A percentile compares a stretch with the other conserved stretches of the same genome.
These are phyloP conservation scores for Mortierella claussenii DNA, from an alignment of 192 early-diverging fungal genomes.

Conservation along the genomic window DNA sequence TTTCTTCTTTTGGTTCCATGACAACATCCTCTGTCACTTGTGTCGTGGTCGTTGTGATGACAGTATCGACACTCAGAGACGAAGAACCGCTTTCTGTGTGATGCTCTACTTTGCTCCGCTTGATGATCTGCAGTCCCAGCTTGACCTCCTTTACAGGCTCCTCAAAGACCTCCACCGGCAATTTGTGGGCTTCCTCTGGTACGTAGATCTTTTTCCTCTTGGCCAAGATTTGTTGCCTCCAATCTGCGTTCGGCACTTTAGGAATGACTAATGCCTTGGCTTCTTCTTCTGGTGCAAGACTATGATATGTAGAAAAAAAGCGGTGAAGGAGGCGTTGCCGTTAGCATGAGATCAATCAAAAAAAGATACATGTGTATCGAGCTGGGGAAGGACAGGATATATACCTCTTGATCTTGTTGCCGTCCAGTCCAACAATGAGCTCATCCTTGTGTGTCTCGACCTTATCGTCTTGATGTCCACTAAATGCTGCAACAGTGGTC, in stretches of 20 bases:
- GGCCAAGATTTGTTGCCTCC: conserved; percentile 45
- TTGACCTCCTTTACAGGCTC: conserved; percentile 7
- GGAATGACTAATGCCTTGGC: conserved; percentile 55
- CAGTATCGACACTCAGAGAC: neutral
- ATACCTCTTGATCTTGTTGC: conserved; percentile 58
- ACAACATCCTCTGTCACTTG: conserved; percentile 7
- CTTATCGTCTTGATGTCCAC: conserved; percentile 50
- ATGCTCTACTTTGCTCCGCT: conserved; percentile 27
- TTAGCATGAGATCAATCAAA: too few species aligned
- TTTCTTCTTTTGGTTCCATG: conserved; percentile 31
- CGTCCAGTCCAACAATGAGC: conserved; percentile 58
- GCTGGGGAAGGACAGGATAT: neutral
- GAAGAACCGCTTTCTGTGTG: neutral
- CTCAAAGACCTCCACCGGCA: conserved; percentile 4
- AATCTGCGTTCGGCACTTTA: conserved; percentile 56
- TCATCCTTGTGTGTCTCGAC: conserved; percentile 45
- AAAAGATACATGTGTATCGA: too few species aligned
- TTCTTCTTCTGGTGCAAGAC: conserved; percentile 47
- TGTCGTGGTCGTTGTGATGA: neutral
- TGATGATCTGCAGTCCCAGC: conserved; percentile 53
- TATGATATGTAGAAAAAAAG: conserved; percentile 4
- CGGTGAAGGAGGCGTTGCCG: neutral
- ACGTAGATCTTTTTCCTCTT: conserved; percentile 50
- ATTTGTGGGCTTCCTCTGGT: conserved; percentile 20
- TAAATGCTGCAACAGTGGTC: conserved; percentile 28